Evolutionary conservation across 2,329 filamentous ascomycete genomes (phyloP).

Genomic region (Apiospora rasikravindrae): DNA sequence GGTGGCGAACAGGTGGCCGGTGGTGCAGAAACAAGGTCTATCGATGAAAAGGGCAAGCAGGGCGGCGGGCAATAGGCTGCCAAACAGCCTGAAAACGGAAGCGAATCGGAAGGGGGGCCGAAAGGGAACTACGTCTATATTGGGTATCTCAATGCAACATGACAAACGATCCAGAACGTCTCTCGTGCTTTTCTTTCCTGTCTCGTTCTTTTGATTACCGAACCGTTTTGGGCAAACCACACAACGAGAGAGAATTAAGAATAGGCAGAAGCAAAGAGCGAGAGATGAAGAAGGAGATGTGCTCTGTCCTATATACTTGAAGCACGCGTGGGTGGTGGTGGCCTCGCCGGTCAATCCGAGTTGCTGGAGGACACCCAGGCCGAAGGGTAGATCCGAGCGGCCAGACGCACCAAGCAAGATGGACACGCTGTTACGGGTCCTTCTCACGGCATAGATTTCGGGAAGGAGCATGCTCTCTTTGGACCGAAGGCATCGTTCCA

Average conservation of each 20-base stretch:
- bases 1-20: not conserved
- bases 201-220: slow-evolving; percentile 1
- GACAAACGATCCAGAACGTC: slow-evolving; percentile 10
- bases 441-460: slow-evolving; percentile 14
- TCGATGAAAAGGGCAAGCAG: not conserved
- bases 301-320: not conserved
- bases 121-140: slow-evolving; percentile 19
- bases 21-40: slow-evolving; percentile 1
- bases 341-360: slow-evolving; percentile 8
- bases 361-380: not conserved
- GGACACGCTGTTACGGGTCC: slow-evolving; percentile 11
- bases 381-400: slow-evolving; percentile 15
- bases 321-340: not conserved
- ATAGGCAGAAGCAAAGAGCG: not conserved
- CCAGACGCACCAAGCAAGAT: not conserved
- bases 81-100: slow-evolving; percentile 16
- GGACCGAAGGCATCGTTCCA: not conserved
- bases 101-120: slow-evolving; percentile 7
- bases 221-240: not conserved
- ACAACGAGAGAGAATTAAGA: not conserved
- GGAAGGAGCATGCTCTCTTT: slow-evolving; percentile 13
- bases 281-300: not conserved
- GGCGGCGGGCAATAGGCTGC: slow-evolving; percentile 4
- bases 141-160: slow-evolving; percentile 17
- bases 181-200: not conserved